These are phyloP conservation scores for Phytophthora melonis DNA, from an alignment of 352 stramenopile genomes.

Conservation along the genomic window DNA sequence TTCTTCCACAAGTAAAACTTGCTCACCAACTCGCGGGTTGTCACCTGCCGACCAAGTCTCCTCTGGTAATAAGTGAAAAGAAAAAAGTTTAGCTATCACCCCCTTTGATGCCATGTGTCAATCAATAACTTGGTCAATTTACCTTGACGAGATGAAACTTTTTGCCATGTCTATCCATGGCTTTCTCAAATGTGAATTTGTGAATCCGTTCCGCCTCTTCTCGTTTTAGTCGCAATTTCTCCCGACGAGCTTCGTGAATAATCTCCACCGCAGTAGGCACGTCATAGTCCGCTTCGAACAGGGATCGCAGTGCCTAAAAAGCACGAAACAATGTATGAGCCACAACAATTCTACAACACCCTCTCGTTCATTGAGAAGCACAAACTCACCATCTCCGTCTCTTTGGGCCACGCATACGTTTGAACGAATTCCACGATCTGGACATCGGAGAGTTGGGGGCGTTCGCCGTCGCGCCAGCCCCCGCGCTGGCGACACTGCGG, in stretches of 20 bases:
- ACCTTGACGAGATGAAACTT: slow-evolving; percentile 75
- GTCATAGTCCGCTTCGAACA: slow-evolving; percentile 62
- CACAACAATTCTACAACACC: slow-evolving; percentile 12
- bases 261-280: slow-evolving; percentile 46
- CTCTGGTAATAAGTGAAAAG: slow-evolving; percentile 32
- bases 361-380: slow-evolving; percentile 9
- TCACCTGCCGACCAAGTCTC: slow-evolving; percentile 45
- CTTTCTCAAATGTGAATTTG: slow-evolving; percentile 51
- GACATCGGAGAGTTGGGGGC: slow-evolving; percentile 19
- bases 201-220: slow-evolving; percentile 46
- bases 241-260: slow-evolving; percentile 48
- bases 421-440: slow-evolving; percentile 66
- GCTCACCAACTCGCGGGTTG: slow-evolving; percentile 57
- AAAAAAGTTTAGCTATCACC: background rate
- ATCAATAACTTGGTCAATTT: slow-evolving; percentile 6
- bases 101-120: background rate
- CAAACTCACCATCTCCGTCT: slow-evolving; percentile 59
- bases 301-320: slow-evolving; percentile 59
- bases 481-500: slow-evolving; percentile 51
- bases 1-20: slow-evolving; percentile 81
- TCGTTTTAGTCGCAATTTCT: slow-evolving; percentile 39
- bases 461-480: slow-evolving; percentile 44
- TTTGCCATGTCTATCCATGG: slow-evolving; percentile 64
- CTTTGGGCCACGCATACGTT: slow-evolving; percentile 56
- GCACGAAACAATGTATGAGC: slow-evolving; percentile 3